phyloP scores from a whole-genome alignment of 148 eudicot genomes.

The Camellia lanceoleosa region DNA sequence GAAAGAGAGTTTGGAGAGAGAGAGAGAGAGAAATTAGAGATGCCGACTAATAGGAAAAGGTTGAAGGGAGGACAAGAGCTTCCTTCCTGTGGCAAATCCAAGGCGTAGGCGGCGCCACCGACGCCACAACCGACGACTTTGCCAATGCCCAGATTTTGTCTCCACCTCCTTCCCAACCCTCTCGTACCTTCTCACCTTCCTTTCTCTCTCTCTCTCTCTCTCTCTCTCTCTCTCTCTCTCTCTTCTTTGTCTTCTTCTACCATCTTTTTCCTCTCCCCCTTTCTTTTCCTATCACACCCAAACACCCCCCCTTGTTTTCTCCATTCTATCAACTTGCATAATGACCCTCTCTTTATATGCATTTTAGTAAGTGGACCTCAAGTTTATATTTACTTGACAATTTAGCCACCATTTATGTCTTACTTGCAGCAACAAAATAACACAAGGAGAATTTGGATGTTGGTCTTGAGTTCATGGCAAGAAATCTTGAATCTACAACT shows the following conservation, averaged over 20 bases:
- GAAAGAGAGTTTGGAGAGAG: background rate
- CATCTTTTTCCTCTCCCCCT: background rate
- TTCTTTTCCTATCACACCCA: background rate
- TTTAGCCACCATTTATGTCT: too few relatives aligned
- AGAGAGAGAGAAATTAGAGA: background rate
- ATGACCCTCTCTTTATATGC: background rate
- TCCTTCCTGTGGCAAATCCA: constrained; percentile 27
- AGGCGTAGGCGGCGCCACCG: constrained; percentile 23
- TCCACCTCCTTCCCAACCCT: background rate
- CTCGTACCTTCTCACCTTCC: background rate
- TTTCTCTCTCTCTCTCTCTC: background rate
- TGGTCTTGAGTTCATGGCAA: too few relatives aligned
- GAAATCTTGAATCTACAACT: too few relatives aligned
- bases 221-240: constrained; percentile 3
- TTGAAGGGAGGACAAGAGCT: constrained; percentile 12
- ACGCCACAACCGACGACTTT: constrained; percentile 18
- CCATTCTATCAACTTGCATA: background rate
- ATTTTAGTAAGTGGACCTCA: background rate
- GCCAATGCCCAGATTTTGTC: constrained; percentile 18
- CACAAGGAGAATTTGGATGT: too few relatives aligned
- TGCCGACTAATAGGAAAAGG: constrained; percentile 15
- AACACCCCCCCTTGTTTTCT: background rate
- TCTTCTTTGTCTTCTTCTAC: background rate
- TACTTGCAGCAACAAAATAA: too few relatives aligned
- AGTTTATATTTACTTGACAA: too few relatives aligned